Evolutionary conservation across 352 stramenopile genomes (phyloP), one percentile per base, ranked within the genome.

Genomic region (Globisporangium mamillatum): DNA sequence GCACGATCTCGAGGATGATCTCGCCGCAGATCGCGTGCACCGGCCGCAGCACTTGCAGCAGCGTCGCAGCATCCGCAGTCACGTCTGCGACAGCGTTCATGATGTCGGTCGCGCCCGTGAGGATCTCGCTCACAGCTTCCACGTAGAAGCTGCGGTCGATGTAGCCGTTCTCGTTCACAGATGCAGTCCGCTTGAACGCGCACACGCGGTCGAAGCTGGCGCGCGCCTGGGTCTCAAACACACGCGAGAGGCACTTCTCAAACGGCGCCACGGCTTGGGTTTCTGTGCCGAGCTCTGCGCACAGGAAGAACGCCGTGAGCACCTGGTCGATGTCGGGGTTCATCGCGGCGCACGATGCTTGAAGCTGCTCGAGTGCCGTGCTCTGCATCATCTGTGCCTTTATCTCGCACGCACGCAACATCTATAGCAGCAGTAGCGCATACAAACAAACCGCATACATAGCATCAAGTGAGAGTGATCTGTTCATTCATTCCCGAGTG

Each of bases 141-240:
- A 92, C 84, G 63, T 94, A 94, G 61, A 92, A 90, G n/a, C 77
- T 76, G 65, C 86, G 86, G 60, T 93, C 86, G 64, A 94, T 93
- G 75, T 95, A 95, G 64, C 88, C 88, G 70, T 93, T 74, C 64
- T 86, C 80, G 62, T 94, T 95, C 3, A 87, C 82, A 24, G 76
- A 75, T 6, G 88, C 86, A 1, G 73, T 69, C 18, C 71, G 74
- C 73, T 93, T 93, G 64, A 73, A 79, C 29, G 64, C 62, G 41
- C 61, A 66, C 14, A 95, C 81, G 54, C 72, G 72, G 48, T 90
- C 81, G 9, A 93, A 71, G 32, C 81, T 79, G 4, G 79, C 75
- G 10, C 72, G 74, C 14, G 82, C 77, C 50, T 89, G 81, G 4
- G 74, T 82, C 10, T 76, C 69, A 70, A 93, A 94, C 14, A 89